Evolutionary conservation across 371 early-diverging fungal genomes (phyloP).

Genomic region (Mucor velutinosus): DNA sequence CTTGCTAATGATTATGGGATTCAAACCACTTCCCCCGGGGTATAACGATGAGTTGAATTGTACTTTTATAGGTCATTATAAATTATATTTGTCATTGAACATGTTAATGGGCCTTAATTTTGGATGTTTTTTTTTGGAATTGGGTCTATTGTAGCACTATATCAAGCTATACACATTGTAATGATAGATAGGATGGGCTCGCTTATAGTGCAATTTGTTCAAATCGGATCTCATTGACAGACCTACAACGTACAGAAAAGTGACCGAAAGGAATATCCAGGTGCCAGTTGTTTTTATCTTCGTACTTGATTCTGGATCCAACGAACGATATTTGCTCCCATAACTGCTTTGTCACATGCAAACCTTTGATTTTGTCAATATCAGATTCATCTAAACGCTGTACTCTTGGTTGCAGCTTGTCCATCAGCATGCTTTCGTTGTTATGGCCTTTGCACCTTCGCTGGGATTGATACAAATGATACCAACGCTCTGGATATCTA

Average conservation of each 20-base stretch:
- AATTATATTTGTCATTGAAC: neutral
- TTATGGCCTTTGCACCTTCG: neutral
- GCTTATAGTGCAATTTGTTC: neutral
- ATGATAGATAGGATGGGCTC: neutral
- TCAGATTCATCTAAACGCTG: neutral
- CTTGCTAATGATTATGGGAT: neutral
- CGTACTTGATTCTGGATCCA: slow-evolving; percentile 9
- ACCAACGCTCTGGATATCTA: slow-evolving; percentile 12
- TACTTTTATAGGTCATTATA: neutral
- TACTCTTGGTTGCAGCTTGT: neutral
- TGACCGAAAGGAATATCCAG: slow-evolving; percentile 16
- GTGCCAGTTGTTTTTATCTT: slow-evolving; percentile 13
- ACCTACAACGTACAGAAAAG: slow-evolving; percentile 9
- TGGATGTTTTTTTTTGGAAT: neutral
- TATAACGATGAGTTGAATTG: neutral
- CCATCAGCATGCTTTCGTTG: neutral
- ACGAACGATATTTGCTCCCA: slow-evolving; percentile 15
- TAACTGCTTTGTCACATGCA: neutral
- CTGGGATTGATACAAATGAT: slow-evolving; percentile 18
- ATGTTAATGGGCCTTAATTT: neutral
- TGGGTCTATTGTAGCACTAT: neutral
- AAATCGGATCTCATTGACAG: slow-evolving; percentile 14
- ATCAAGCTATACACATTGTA: neutral
- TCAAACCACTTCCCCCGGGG: neutral
- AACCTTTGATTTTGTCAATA: neutral